These are phyloP conservation scores for Starmera caribaea DNA, from an alignment of 805 yeast genomes.

Conservation along the genomic window DNA sequence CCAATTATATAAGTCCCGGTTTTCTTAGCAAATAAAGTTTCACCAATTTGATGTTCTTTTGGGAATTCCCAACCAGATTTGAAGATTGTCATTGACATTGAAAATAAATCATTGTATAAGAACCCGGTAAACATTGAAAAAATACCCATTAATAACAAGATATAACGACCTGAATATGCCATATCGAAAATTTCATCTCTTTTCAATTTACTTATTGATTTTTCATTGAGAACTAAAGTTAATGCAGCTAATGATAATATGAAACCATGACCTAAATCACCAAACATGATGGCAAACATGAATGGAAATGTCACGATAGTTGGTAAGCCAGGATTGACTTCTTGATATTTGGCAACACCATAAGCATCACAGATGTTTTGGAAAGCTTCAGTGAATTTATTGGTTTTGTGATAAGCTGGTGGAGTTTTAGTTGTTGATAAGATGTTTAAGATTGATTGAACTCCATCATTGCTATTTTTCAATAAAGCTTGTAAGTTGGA, in stretches of 20 bases:
- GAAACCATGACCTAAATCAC: constrained; percentile 95
- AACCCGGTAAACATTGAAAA: constrained; percentile 95
- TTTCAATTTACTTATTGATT: constrained; percentile 53
- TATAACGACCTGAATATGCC: constrained; percentile 92
- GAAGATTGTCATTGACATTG: constrained; percentile 83
- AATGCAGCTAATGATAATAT: constrained; percentile 69
- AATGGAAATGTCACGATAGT: constrained; percentile 95
- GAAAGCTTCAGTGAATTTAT: constrained; percentile 88
- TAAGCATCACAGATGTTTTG: constrained; percentile 93
- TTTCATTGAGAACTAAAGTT: constrained; percentile 64
- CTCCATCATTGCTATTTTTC: constrained; percentile 70
- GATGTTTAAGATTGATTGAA: constrained; percentile 44
- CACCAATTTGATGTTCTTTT: constrained; percentile 46
- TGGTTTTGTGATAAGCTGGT: constrained; percentile 89
- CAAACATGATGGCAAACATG: constrained; percentile 98
- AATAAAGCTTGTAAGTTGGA: constrained; percentile 47
- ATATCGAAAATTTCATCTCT: constrained; percentile 93
- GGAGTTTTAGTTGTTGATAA: constrained; percentile 68
- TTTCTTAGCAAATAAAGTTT: constrained; percentile 55
- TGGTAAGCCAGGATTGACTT: constrained; percentile 93
- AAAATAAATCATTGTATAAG: constrained; percentile 87
- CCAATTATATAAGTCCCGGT: constrained; percentile 75
- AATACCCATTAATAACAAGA: constrained; percentile 82
- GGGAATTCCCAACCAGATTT: constrained; percentile 94
- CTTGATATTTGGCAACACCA: constrained; percentile 88